These are phyloP conservation scores for Diutina pseudorugosa DNA, from an alignment of 1,139 yeast genomes.

Conservation along the genomic window DNA sequence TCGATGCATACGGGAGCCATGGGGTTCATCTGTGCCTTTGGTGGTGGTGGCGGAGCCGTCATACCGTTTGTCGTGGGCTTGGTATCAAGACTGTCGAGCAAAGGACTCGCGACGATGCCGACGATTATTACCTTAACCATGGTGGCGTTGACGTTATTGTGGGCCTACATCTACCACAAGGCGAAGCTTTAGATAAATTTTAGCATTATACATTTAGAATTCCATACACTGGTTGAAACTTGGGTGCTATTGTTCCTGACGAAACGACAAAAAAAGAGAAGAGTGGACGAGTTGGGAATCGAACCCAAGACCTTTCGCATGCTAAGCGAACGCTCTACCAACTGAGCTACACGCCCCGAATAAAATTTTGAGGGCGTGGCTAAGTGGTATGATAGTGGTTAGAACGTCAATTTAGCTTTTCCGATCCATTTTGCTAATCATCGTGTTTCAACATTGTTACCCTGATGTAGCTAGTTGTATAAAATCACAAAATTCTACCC, in stretches of 20 bases:
- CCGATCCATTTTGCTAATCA: too few species aligned
- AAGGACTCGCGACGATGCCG: conserved; percentile 2
- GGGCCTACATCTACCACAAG: background rate
- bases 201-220: background rate
- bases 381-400: too few species aligned
- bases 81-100: conserved; percentile 8
- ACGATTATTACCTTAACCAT: background rate
- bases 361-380: too few species aligned
- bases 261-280: too few species aligned
- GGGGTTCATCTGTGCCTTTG: conserved; percentile 68
- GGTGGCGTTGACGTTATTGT: background rate
- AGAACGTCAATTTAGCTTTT: too few species aligned
- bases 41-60: conserved; percentile 67
- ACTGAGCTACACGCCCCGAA: conserved; percentile 1
- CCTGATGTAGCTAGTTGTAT: too few species aligned
- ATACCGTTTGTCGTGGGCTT: conserved; percentile 54
- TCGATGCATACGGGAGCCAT: conserved; percentile 55
- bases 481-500: too few species aligned
- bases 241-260: too few species aligned
- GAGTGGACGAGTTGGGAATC: conserved; percentile 1
- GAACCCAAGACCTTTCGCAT: conserved; percentile 1
- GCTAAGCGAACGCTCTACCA: conserved; percentile 1
- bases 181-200: background rate
- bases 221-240: too few species aligned
- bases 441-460: too few species aligned